Evolutionary conservation across 2,329 filamentous ascomycete genomes (phyloP).

Genomic region (Pyricularia sp.): DNA sequence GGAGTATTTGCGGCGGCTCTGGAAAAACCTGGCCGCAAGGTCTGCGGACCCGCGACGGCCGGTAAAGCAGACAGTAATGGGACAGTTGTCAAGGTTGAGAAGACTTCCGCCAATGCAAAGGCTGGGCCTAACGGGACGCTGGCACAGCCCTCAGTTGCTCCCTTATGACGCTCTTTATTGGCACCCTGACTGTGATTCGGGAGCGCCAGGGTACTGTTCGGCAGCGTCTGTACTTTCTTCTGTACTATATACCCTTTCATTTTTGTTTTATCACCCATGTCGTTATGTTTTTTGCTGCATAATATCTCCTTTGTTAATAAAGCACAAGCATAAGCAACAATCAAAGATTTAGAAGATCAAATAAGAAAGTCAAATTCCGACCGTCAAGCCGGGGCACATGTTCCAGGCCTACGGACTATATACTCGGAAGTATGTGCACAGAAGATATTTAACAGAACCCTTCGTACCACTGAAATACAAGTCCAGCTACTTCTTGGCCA

Average conservation of each 20-base stretch:
- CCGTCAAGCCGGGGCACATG: background rate
- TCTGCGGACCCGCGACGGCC: background rate
- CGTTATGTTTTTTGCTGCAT: background rate
- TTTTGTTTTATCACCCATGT: background rate
- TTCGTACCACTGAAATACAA: background rate
- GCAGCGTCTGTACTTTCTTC: background rate
- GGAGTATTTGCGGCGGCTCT: background rate
- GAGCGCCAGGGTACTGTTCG: background rate
- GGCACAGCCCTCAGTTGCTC: too few relatives aligned
- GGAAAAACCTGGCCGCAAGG: background rate
- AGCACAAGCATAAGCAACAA: background rate
- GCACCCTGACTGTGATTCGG: background rate
- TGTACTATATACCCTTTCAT: background rate
- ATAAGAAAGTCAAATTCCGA: background rate
- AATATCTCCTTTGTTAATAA: background rate
- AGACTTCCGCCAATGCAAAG: background rate
- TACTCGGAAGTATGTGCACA: background rate
- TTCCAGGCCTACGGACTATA: background rate
- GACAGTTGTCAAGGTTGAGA: background rate
- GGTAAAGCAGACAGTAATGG: background rate
- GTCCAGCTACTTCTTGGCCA: background rate
- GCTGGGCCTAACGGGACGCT: background rate
- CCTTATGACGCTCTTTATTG: background rate
- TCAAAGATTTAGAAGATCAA: background rate
- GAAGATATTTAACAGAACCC: background rate